phyloP scores from a whole-genome alignment of 1,139 yeast genomes.

The Meyerozyma carpophila region DNA sequence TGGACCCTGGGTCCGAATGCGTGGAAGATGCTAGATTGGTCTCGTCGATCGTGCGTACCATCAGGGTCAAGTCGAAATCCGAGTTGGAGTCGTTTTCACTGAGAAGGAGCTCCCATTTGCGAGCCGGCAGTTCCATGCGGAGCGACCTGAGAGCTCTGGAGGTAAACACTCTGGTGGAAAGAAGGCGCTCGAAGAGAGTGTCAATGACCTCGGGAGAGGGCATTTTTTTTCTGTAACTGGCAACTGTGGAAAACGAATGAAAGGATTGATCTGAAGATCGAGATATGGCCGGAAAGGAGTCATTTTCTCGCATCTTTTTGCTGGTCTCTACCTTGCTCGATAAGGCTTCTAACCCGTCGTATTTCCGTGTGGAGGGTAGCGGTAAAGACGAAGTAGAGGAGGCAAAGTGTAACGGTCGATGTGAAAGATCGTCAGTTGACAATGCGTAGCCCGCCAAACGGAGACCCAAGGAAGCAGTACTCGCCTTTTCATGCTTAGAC shows the following conservation, averaged over 20 bases:
- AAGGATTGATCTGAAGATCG: constrained; percentile 14
- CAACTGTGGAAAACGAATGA: constrained; percentile 30
- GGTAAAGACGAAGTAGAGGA: constrained; percentile 2
- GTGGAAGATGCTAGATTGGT: background rate
- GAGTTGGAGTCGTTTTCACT: constrained; percentile 37
- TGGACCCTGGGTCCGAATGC: background rate
- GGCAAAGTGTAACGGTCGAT: constrained; percentile 3
- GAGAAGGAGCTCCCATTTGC: constrained; percentile 45
- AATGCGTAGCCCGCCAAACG: constrained; percentile 22
- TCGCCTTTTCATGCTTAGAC: constrained; percentile 1
- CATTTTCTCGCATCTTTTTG: background rate
- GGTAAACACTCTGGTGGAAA: constrained; percentile 35
- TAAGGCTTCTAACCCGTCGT: constrained; percentile 1
- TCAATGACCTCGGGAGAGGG: constrained; percentile 36
- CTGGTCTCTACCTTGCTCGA: background rate
- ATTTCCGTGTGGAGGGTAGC: constrained; percentile 4
- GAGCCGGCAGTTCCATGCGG: constrained; percentile 25
- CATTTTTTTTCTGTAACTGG: constrained; percentile 27
- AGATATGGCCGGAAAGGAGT: constrained; percentile 4
- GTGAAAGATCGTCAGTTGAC: constrained; percentile 9
- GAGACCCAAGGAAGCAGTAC: constrained; percentile 16
- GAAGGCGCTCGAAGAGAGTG: constrained; percentile 31
- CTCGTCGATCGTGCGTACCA: constrained; percentile 1
- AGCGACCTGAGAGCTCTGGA: constrained; percentile 28
- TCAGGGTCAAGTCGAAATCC: constrained; percentile 27